Base-by-base conservation (phyloP, 2,329 filamentous ascomycete genomes). In the Colletotrichum brevisporum region DNA sequence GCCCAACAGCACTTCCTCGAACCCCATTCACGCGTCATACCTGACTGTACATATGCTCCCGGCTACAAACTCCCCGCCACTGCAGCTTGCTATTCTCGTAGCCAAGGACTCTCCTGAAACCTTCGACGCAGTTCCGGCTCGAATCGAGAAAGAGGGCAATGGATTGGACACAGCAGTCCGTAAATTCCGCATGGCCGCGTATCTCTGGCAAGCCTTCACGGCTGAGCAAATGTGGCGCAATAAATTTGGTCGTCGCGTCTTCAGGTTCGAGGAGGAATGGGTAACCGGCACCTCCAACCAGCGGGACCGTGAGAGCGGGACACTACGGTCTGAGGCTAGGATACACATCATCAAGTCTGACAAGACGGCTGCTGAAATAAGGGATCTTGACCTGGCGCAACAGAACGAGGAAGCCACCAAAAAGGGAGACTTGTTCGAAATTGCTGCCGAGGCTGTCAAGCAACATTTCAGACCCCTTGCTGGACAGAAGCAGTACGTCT, bases 171-270 rank as follows among this genome's bases (percentile, higher is more conserved):
- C 89, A 8, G 96, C 96, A 0, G 87, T 97, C 59, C 90, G 89
- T 75, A 99, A 99, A 78, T 98, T 96, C 78, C 90, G 95, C 71
- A 98, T 97, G 92, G 92, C 94, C 18, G 95, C 94, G 26, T 98
- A 98, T 78, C 85, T 98, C 15, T 98, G 96, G 95, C 96, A 99
- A 78, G 94, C 95, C 8, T 98, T 97, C 76, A 98, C 95, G 0
- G 94, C 94, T 6, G 96, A 99, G 79, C 95, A 98, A 78, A 98
- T 98, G 95, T 92, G 90, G 78, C 91, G 94, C 71, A 93, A 97
- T 78, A 93, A 92, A 70, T 89, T 98, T 73, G 94, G 95, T 10
- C 89, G 95, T 67, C 90, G 95, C 66, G 91, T 89, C 61, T 98
- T 98, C 79, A 88, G 95, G 51, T 95, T 97, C 71, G 96, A 98